Evolutionary conservation across 2,329 filamentous ascomycete species (phyloP), one percentile per base, ranked within the genome.

Genomic region (Hypocrella siamensis): DNA sequence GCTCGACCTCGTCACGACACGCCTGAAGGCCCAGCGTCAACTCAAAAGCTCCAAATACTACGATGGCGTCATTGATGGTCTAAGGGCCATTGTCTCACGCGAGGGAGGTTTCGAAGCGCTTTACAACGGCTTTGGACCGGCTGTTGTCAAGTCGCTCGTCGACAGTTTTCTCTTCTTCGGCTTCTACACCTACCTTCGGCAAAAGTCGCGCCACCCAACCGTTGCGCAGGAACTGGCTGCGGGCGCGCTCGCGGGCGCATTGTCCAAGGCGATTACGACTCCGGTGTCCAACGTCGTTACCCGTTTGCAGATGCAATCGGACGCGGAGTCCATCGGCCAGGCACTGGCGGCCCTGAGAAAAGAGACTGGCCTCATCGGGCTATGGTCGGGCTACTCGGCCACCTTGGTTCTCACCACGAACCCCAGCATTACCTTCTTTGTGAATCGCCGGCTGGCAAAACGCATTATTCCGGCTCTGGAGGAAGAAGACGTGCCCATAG

Each of bases 331-430:
- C 37, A 62, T 71, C 4, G 44, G 52, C 18, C 64, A 77, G 31
- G 81, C 83, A 19, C 63, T 76, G 14, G 52, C 59, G 2, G 63
- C 70, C 26, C 86, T 92, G 37, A 57, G 61, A 26, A 46, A 58
- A 2, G 78, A 88, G 48, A 79, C 78, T 42, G 84, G 85, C 0
- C 37, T 85, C 8, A 48, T 61, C 28, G 84, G 83, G 3, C 78
- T 93, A 44, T 93, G 85, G 86, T 78, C 83, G 1, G 85, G 85
- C 1, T 93, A 93, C 51, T 82, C 79, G 15, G 83, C 84, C 2
- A 77, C 70, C 16, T 53, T 93, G 35, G 65, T 93, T 25, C 57
- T 93, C 31, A 86, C 85, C 1, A 61, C 93, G 18, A 93, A 93
- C 45, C 85, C 86, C 2, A 78, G 79, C 40, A 67, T 93, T 40